A percentile compares a stretch with the other conserved stretches of the same genome.
Conservation (phyloP, 345 rosid species). For the Gossypium rotundifolium region DNA sequence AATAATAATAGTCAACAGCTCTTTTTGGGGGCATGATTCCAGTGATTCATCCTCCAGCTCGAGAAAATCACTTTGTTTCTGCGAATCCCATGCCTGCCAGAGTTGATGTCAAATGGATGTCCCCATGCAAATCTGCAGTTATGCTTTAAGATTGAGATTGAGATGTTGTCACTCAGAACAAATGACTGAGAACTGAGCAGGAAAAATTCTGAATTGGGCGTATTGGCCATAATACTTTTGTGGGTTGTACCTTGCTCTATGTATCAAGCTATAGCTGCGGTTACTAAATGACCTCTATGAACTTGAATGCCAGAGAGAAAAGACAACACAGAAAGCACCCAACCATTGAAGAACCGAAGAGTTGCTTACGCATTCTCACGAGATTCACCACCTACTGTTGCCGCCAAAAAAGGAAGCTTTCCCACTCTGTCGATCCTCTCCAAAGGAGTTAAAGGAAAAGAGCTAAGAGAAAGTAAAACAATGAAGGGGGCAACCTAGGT, state of each 20-base stretch:
- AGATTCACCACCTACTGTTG: conserved; percentile 28
- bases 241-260: too few relatives aligned
- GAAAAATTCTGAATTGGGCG: not conserved
- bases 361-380: conserved; percentile 10
- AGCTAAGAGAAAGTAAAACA: conserved; percentile 8
- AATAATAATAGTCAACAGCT: not conserved
- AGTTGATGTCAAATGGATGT: not conserved
- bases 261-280: too few relatives aligned
- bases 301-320: conserved; percentile 11
- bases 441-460: not conserved
- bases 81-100: conserved; percentile 37
- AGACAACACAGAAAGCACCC: not conserved
- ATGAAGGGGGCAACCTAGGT: conserved; percentile 80
- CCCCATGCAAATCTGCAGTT: not conserved
- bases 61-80: conserved; percentile 11
- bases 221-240: not conserved
- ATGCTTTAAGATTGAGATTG: too few relatives aligned
- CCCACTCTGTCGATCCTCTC: not conserved
- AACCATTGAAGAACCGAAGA: conserved; percentile 10
- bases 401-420: conserved; percentile 25
- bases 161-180: not conserved
- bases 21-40: not conserved
- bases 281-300: not conserved
- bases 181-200: not conserved
- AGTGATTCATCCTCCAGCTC: not conserved